phyloP scores from a whole-genome alignment of 169 alveolate genomes.

The Plasmodium sp. region DNA sequence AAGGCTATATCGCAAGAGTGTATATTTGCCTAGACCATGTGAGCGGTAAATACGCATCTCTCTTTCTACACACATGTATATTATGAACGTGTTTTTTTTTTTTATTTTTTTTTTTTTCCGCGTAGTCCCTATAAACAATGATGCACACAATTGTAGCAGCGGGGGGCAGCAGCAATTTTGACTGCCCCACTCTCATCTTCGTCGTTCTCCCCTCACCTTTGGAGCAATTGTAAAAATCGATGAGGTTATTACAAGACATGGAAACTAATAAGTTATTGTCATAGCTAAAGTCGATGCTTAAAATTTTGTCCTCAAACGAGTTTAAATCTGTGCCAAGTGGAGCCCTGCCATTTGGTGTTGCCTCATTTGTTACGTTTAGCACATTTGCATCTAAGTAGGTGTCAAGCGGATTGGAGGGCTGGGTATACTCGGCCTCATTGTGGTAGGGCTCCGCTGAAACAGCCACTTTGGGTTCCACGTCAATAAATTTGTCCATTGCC shows the following conservation, averaged over 20 bases:
- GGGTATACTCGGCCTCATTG: neutral
- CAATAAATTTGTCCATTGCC: constrained; percentile 61
- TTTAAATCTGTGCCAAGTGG: neutral
- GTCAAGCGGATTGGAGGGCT: neutral
- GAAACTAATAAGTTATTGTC: constrained; percentile 71
- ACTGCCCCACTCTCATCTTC: neutral
- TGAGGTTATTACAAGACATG: constrained; percentile 40
- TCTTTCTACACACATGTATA: neutral
- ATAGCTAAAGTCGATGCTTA: constrained; percentile 68
- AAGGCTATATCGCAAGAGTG: neutral
- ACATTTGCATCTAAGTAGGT: constrained; percentile 2
- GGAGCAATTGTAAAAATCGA: constrained; percentile 74
- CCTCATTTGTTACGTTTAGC: neutral
- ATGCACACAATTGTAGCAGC: neutral
- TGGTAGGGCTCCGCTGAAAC: neutral
- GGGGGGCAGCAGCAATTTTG: neutral
- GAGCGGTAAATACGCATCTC: neutral
- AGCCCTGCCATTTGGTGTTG: neutral
- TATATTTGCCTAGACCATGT: neutral
- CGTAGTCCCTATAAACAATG: neutral
- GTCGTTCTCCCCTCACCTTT: constrained; percentile 19
- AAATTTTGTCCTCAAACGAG: constrained; percentile 40
- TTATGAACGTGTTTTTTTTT: neutral
- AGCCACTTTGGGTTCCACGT: constrained; percentile 19
- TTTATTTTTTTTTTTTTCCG: neutral